Evolutionary conservation across 176 grass and related monocot genomes (phyloP).

Genomic region (Triticum dicoccoides): DNA sequence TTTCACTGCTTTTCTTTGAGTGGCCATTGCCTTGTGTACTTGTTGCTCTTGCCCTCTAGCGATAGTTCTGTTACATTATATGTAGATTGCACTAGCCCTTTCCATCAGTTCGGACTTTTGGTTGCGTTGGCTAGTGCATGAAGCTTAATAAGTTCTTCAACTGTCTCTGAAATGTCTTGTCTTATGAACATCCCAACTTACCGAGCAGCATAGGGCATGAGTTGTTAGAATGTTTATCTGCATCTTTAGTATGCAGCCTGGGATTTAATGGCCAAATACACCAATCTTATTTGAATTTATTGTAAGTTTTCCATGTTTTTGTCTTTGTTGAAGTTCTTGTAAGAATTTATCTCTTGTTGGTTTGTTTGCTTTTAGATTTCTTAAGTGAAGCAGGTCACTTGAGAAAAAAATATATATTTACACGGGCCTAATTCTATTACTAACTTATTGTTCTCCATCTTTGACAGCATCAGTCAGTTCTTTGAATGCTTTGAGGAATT

Average conservation of each 20-base stretch:
- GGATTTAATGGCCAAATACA: neutral
- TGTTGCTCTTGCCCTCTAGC: constrained; percentile 17
- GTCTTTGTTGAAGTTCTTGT: neutral
- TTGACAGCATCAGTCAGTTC: constrained; percentile 91
- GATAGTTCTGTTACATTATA: no score
- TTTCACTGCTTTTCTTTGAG: neutral
- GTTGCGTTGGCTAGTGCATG: no score
- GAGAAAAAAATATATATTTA: neutral
- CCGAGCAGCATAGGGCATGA: neutral
- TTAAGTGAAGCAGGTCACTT: constrained; percentile 19
- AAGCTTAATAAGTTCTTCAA: neutral
- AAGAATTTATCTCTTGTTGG: constrained; percentile 8
- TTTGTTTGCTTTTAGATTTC: neutral
- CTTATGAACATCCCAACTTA: constrained; percentile 6
- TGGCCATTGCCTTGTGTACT: neutral
- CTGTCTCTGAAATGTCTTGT: neutral
- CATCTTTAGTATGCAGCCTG: neutral
- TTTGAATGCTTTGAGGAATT: constrained; percentile 99
- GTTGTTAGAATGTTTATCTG: constrained; percentile 3
- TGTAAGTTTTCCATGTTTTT: neutral
- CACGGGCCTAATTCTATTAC: constrained; percentile 1
- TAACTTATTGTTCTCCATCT: constrained; percentile 42
- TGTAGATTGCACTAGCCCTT: no score
- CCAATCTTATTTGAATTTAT: no score
- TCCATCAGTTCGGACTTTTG: no score